These are phyloP conservation scores for Trametes villosa DNA, from an alignment of 768 basidiomycete species.

Conservation along the genomic window DNA sequence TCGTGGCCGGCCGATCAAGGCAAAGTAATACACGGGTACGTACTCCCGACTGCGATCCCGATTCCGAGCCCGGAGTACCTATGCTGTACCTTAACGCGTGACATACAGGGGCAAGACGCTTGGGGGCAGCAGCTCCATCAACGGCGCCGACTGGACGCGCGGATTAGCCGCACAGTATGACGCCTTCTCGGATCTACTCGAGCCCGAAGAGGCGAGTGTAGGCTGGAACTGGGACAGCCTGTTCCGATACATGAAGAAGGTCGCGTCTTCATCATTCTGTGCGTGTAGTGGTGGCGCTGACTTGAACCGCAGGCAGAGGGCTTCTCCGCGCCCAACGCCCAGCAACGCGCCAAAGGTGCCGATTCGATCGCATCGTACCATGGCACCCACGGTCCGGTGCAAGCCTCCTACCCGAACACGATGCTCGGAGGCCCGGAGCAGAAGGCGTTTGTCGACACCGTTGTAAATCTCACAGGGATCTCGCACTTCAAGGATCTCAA, in stretches of 20 bases:
- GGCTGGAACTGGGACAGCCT: slow-evolving; percentile 39
- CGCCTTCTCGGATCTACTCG: slow-evolving; percentile 32
- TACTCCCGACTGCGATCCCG: slow-evolving; percentile 1
- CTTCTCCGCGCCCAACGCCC: slow-evolving; percentile 50
- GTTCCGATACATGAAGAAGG: slow-evolving; percentile 39
- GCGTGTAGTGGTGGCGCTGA: not conserved
- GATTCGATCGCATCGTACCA: slow-evolving; percentile 49
- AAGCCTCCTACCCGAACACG: slow-evolving; percentile 52
- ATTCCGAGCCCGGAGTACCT: not conserved
- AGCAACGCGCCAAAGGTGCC: slow-evolving; percentile 51
- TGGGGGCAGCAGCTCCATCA: slow-evolving; percentile 38
- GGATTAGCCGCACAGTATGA: slow-evolving; percentile 31
- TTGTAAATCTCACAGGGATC: slow-evolving; percentile 53
- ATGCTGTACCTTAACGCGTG: not conserved
- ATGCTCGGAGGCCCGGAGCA: slow-evolving; percentile 49
- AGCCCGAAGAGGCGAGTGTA: slow-evolving; percentile 26
- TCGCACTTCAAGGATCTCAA: slow-evolving; percentile 53
- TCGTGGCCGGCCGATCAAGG: slow-evolving; percentile 31
- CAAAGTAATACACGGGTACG: slow-evolving; percentile 37
- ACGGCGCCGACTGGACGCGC: slow-evolving; percentile 34
- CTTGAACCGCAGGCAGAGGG: slow-evolving; percentile 43
- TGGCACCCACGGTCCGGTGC: slow-evolving; percentile 55
- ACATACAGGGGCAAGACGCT: slow-evolving; percentile 52
- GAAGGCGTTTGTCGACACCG: slow-evolving; percentile 51
- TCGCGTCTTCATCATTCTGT: not conserved